Evolutionary conservation across 1,284 basidiomycete genomes (phyloP).

Genomic region (Inonotus obliquus): DNA sequence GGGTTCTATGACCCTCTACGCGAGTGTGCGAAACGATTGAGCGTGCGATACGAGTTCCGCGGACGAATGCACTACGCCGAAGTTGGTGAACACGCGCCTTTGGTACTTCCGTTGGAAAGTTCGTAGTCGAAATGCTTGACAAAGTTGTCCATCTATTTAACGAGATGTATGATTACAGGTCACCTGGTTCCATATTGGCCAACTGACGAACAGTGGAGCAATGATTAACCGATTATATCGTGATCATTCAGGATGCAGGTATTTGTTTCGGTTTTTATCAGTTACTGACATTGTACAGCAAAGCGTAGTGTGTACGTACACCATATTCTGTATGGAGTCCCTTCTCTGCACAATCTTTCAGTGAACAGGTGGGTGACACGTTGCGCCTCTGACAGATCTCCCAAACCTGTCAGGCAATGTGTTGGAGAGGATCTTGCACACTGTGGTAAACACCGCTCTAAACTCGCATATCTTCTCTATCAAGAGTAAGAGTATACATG

Average conservation of each 20-base stretch:
- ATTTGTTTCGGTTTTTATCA: too few relatives aligned
- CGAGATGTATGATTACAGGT: background rate
- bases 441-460: too few relatives aligned
- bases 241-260: too few relatives aligned
- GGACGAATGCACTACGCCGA: constrained; percentile 40
- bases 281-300: background rate
- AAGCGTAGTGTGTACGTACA: background rate
- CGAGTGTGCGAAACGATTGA: constrained; percentile 38
- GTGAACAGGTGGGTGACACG: background rate
- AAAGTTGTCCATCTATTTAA: too few relatives aligned
- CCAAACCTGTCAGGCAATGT: background rate
- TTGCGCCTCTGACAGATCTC: background rate
- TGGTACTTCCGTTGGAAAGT: constrained; percentile 43
- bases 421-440: too few relatives aligned
- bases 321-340: background rate
- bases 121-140: background rate
- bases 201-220: too few relatives aligned
- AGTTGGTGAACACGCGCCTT: constrained; percentile 36
- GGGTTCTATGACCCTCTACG: constrained; percentile 37
- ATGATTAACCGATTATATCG: too few relatives aligned
- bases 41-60: constrained; percentile 45
- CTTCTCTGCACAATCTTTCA: background rate
- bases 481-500: too few relatives aligned
- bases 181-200: background rate
- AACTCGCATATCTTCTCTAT: too few relatives aligned